Conservation (phyloP, 805 yeast species). For the Wickerhamiella bombiphila region DNA sequence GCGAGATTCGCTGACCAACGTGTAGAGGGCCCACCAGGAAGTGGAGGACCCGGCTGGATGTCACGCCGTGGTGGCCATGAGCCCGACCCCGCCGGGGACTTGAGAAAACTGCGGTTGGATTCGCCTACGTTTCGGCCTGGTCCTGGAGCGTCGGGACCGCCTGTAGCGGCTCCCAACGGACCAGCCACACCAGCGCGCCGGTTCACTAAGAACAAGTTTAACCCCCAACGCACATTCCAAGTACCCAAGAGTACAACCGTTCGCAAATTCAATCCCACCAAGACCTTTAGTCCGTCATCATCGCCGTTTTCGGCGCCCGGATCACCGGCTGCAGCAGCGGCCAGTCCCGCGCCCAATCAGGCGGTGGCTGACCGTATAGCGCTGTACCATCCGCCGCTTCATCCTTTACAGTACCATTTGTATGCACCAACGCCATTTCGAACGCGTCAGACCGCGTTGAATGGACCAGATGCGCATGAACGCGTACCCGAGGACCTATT, state of each 20-base stretch:
- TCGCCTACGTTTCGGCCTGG: not conserved
- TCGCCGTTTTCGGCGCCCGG: not conserved
- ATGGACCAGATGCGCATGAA: constrained; percentile 62
- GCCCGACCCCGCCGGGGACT: not conserved
- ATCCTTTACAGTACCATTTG: constrained; percentile 56
- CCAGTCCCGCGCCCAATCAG: not conserved
- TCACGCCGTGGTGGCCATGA: not conserved
- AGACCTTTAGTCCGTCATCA: constrained; percentile 8
- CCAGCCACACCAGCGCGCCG: too few species aligned
- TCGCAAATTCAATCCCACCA: constrained; percentile 12
- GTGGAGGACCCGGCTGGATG: too few species aligned
- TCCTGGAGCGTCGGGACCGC: too few species aligned
- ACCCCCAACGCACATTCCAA: not conserved
- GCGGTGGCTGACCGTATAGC: constrained; percentile 3
- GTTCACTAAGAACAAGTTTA: not conserved
- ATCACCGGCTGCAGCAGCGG: not conserved
- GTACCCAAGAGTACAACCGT: constrained; percentile 1
- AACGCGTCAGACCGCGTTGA: constrained; percentile 27
- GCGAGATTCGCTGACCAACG: too few species aligned
- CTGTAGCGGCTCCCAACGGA: too few species aligned
- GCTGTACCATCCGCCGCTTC: constrained; percentile 17
- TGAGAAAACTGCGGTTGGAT: not conserved
- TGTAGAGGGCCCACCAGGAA: too few species aligned
- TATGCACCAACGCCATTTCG: constrained; percentile 79
- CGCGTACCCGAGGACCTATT: constrained; percentile 56